These are phyloP conservation scores for Phytopythium chamaehyphon DNA, from an alignment of 352 stramenopile species.

Conservation along the genomic window DNA sequence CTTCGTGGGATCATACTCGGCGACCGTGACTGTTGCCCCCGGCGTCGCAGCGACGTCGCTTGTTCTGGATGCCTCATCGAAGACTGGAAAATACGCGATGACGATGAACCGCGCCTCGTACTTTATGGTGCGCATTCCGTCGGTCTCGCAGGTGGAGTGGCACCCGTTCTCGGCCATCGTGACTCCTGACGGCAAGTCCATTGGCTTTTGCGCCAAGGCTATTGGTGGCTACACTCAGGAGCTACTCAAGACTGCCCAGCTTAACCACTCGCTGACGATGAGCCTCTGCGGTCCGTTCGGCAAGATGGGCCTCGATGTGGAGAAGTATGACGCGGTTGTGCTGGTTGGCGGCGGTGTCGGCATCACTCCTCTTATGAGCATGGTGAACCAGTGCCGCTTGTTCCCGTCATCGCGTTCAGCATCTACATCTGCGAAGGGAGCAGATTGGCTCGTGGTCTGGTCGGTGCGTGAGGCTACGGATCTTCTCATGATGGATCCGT, in stretches of 20 bases:
- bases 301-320: constrained; percentile 53
- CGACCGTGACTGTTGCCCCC: constrained; percentile 31
- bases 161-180: constrained; percentile 82
- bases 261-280: constrained; percentile 36
- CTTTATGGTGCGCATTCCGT: constrained; percentile 72
- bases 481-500: constrained; percentile 70
- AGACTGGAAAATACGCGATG: constrained; percentile 58
- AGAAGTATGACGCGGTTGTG: constrained; percentile 62
- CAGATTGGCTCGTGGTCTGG: constrained; percentile 61
- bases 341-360: constrained; percentile 68
- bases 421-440: constrained; percentile 13
- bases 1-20: constrained; percentile 45
- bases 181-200: constrained; percentile 60
- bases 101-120: constrained; percentile 60
- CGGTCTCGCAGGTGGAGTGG: constrained; percentile 62
- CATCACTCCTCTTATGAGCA: constrained; percentile 72
- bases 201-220: constrained; percentile 73
- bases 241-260: constrained; percentile 38
- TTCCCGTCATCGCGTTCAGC: constrained; percentile 20
- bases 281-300: constrained; percentile 71
- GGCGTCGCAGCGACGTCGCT: constrained; percentile 46
- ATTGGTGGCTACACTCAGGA: constrained; percentile 54
- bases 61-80: constrained; percentile 40
- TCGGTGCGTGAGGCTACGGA: constrained; percentile 52
- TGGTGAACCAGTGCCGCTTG: constrained; percentile 65